Evolutionary conservation across 148 eudicot species (phyloP).

Genomic region (Chenopodium suecicum): DNA sequence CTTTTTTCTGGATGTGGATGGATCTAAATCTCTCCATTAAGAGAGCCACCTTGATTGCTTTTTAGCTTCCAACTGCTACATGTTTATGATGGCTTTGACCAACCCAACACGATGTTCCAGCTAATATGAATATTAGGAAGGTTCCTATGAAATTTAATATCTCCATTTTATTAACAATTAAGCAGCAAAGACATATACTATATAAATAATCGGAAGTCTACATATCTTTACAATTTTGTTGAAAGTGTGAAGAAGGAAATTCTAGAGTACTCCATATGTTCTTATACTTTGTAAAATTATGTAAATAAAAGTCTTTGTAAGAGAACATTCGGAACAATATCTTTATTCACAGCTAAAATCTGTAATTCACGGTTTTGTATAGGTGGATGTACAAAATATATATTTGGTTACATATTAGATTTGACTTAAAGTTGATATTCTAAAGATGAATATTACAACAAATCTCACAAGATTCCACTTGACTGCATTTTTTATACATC

Average conservation of each 20-base stretch:
- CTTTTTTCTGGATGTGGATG: slow-evolving; percentile 4
- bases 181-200: not conserved
- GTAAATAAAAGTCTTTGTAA: no score
- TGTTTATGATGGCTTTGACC: slow-evolving; percentile 23
- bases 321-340: no score
- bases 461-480: no score
- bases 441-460: no score
- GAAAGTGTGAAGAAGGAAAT: not conserved
- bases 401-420: no score
- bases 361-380: not conserved
- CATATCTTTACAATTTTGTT: not conserved
- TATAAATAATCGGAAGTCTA: not conserved
- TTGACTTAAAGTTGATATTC: not conserved
- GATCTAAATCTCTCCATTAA: slow-evolving; percentile 25
- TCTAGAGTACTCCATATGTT: no score
- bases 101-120: slow-evolving; percentile 30
- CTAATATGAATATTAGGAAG: slow-evolving; percentile 19
- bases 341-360: not conserved
- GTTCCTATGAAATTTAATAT: slow-evolving; percentile 1
- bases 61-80: slow-evolving; percentile 21
- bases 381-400: not conserved
- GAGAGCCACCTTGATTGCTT: slow-evolving; percentile 18
- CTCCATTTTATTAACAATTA: not conserved
- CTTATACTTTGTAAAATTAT: no score
- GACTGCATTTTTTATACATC: no score